Evolutionary conservation across 1,139 yeast genomes (phyloP), one percentile per base, ranked within the genome.

Genomic region (Chernovozyma sophiae-reginae): DNA sequence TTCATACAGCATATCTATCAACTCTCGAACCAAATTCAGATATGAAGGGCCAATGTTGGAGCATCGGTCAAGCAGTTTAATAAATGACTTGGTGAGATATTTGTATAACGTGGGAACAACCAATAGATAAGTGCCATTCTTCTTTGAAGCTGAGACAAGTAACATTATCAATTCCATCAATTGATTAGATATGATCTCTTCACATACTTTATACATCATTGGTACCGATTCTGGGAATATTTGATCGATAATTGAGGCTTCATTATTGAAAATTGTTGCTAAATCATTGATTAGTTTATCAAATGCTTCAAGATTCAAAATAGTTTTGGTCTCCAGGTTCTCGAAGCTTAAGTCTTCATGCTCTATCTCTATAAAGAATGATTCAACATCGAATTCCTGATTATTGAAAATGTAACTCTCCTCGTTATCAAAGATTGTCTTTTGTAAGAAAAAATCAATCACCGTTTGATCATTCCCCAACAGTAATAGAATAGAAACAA

Each of bases 1-100:
- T 41, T 67, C 79, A 45, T 62, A 74, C 46, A 68, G 65, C 58
- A 74, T 68, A 43, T 77, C 77, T 28, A 77, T 56, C 11, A 74
- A 55, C 30, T 68, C 74, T 14, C 48, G 49, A 4, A 69, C 56
- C 27, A 68, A 48, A 5, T 41, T 50, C 4, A 48, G 46, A 40
- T 68, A 69, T 4, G 56, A 49, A 4, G 52, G 60, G 1, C 74
- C 74, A 16, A 63, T 49, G 42, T 69, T 70, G 6, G 45, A 43
- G 35, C 69, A 56, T 0, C 58, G 56, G 0, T 44, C 40, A 27
- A 71, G 53, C 28, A 47, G 40, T 0, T 47, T 42, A 2, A 68
- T 47, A 30, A 69, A 58, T 18, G 49, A 47, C 0, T 41, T 43
- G 1, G 60, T 51, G 14, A 68, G 44, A 30, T 49, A 46, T 19